Evolutionary conservation across 2,329 filamentous ascomycete species (phyloP).

Genomic region (Xylariales sp.): DNA sequence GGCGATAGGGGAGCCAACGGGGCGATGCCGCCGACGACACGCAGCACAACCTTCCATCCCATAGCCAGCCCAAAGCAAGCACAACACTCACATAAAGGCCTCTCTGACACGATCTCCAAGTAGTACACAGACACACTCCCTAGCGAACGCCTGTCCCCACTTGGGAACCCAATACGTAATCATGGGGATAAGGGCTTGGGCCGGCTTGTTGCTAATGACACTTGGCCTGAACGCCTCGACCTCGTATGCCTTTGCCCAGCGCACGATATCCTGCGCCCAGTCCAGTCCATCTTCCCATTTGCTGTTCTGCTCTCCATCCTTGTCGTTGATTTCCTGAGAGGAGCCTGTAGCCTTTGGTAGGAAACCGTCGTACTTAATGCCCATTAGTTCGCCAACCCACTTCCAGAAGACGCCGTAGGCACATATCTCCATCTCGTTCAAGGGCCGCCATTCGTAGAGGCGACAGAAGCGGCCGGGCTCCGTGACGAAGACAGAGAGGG

Average conservation of each 20-base stretch:
- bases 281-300: conserved; percentile 47
- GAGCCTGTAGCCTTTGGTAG: too few species aligned
- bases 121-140: conserved; percentile 50
- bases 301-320: too few species aligned
- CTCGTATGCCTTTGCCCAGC: conserved; percentile 55
- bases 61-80: neutral
- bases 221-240: conserved; percentile 51
- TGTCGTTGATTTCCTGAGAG: too few species aligned
- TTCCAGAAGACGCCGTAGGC: conserved; percentile 69
- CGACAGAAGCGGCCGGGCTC: conserved; percentile 62
- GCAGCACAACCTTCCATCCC: neutral
- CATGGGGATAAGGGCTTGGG: conserved; percentile 55
- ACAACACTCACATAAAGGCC: conserved; percentile 55
- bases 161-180: conserved; percentile 51
- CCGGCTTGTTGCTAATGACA: conserved; percentile 44
- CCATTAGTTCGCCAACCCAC: conserved; percentile 64
- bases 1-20: neutral
- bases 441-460: conserved; percentile 63
- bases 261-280: conserved; percentile 43
- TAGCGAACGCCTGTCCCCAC: conserved; percentile 39
- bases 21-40: too few species aligned
- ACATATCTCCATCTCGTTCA: conserved; percentile 64
- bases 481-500: conserved; percentile 53
- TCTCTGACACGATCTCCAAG: conserved; percentile 60
- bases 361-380: conserved; percentile 46